Conservation (phyloP, 352 stramenopile genomes). For the Phytophthora brassicae region DNA sequence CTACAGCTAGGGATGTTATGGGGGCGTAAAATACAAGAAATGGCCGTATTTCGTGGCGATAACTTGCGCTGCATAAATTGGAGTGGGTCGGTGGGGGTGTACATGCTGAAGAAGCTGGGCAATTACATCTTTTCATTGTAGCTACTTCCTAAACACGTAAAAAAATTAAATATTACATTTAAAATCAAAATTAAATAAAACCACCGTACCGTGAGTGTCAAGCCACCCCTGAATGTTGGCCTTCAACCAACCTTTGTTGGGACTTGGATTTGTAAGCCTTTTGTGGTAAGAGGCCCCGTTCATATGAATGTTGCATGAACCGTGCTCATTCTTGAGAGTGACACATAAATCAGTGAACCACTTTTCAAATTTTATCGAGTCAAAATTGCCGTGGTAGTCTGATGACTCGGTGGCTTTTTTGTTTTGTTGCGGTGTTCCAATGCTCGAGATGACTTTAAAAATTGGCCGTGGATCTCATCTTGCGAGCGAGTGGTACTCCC, state of each 20-base stretch:
- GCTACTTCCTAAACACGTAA: too few relatives aligned
- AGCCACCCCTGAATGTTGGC: background rate
- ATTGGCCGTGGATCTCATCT: background rate
- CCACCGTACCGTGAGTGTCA: background rate
- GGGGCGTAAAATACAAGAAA: background rate
- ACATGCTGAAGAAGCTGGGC: background rate
- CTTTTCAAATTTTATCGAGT: background rate
- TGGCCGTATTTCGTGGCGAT: background rate
- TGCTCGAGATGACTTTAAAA: constrained; percentile 3
- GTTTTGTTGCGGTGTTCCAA: constrained; percentile 6
- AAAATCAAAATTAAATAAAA: background rate
- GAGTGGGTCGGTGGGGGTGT: background rate
- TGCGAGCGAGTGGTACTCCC: background rate
- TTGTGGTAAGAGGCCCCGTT: background rate
- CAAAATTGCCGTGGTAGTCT: background rate
- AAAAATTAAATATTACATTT: too few relatives aligned
- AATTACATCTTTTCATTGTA: background rate
- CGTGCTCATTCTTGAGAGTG: background rate
- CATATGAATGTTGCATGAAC: background rate
- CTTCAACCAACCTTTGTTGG: background rate
- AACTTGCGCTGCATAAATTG: background rate
- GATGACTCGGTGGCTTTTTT: background rate
- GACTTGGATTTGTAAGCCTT: background rate
- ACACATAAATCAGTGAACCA: background rate
- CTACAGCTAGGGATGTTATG: background rate